Percentiles rank a stretch among this genome's conserved stretches.
phyloP scores from a whole-genome alignment of 2,329 filamentous ascomycete species.

The Diaporthe sp. region DNA sequence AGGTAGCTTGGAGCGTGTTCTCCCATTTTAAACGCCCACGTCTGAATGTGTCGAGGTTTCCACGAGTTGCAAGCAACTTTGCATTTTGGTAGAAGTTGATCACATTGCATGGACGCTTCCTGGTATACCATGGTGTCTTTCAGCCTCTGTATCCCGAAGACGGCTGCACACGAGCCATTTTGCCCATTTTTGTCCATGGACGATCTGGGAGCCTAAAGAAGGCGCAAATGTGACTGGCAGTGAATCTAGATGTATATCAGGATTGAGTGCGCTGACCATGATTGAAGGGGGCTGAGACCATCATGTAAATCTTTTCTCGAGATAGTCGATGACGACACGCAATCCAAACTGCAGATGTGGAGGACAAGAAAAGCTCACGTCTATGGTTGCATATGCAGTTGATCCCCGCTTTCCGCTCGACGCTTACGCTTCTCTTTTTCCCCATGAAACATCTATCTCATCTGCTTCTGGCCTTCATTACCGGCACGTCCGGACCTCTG shows the following conservation, averaged over 20 bases:
- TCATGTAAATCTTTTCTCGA: background rate
- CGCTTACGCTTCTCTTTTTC: background rate
- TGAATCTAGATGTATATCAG: background rate
- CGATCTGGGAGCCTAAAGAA: no score
- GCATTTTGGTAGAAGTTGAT: no score
- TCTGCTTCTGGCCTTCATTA: background rate
- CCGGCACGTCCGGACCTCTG: background rate
- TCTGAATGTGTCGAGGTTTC: no score
- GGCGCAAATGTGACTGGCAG: background rate
- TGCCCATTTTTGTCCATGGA: no score
- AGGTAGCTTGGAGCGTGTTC: no score
- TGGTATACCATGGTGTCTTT: no score
- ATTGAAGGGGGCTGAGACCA: background rate
- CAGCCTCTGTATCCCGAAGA: no score
- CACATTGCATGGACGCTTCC: no score
- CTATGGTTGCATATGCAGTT: background rate
- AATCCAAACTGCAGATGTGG: background rate
- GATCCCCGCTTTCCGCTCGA: background rate
- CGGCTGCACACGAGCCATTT: no score
- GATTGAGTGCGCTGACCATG: background rate
- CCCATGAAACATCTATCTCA: background rate
- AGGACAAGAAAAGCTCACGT: background rate
- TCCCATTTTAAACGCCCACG: no score
- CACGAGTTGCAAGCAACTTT: no score
- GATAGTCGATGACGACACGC: slow-evolving; percentile 8